Conservation (phyloP, 345 rosid genomes). For the Alliaria petiolata region DNA sequence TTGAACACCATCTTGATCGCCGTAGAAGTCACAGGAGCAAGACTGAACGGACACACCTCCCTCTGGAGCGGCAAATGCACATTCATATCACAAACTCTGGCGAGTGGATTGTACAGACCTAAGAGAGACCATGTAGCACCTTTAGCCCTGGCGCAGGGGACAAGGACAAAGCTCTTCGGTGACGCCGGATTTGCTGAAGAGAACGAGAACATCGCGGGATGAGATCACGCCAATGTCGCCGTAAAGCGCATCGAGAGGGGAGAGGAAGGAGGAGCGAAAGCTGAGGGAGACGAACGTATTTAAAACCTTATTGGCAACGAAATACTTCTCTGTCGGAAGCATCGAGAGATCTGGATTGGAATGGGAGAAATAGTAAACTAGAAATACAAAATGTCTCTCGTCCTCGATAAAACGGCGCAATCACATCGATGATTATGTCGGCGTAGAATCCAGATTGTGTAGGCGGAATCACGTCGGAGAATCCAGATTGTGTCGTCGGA, state of each 20-base stretch:
- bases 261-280: slow-evolving; percentile 67
- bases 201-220: slow-evolving; percentile 56
- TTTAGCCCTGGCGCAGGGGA: slow-evolving; percentile 85
- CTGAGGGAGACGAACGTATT: slow-evolving; percentile 84
- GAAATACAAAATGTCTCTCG: too few relatives aligned
- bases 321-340: too few relatives aligned
- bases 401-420: too few relatives aligned
- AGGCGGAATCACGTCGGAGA: too few relatives aligned
- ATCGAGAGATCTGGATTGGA: too few relatives aligned
- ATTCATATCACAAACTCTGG: slow-evolving; percentile 63
- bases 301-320: slow-evolving; percentile 90
- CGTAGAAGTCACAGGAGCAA: slow-evolving; percentile 95
- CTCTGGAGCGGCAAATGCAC: slow-evolving; percentile 83
- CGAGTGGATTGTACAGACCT: slow-evolving; percentile 76
- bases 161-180: slow-evolving; percentile 88
- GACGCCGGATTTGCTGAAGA: slow-evolving; percentile 79
- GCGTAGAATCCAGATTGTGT: too few relatives aligned
- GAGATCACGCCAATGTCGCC: slow-evolving; percentile 85
- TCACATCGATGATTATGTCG: too few relatives aligned
- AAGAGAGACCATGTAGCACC: slow-evolving; percentile 67
- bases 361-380: too few relatives aligned
- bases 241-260: slow-evolving; percentile 90
- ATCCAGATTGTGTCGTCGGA: too few relatives aligned
- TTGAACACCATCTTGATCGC: slow-evolving; percentile 99
- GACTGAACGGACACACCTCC: slow-evolving; percentile 88